Conservation (phyloP, 2,329 filamentous ascomycete genomes). For the Claviceps sp. region DNA sequence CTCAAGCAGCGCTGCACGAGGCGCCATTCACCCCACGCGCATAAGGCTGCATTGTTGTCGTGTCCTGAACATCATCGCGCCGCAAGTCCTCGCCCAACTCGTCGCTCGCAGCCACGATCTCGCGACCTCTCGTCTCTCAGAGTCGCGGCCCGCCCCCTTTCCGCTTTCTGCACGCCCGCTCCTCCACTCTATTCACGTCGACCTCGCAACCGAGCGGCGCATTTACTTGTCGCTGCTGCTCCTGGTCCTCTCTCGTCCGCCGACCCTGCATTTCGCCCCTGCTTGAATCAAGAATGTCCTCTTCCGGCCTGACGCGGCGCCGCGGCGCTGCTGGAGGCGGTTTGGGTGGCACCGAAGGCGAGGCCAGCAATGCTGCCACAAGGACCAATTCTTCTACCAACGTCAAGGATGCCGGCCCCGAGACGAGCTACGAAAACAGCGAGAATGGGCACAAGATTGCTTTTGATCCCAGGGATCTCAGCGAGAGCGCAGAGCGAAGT, state of each 20-base stretch:
- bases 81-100: neutral
- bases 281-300: slow-evolving; percentile 16
- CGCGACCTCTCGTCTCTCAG: neutral
- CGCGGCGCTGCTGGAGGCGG: slow-evolving; percentile 55
- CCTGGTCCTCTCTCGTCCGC: neutral
- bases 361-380: slow-evolving; percentile 42
- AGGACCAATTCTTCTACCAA: slow-evolving; percentile 43
- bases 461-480: slow-evolving; percentile 93
- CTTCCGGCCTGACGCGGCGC: slow-evolving; percentile 48
- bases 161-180: neutral
- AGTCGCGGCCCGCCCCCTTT: slow-evolving; percentile 3
- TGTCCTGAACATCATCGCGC: neutral
- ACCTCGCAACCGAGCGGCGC: slow-evolving; percentile 5
- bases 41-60: too few relatives aligned
- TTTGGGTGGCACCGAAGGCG: slow-evolving; percentile 42
- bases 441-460: slow-evolving; percentile 99
- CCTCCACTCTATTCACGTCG: neutral
- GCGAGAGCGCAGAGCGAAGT: slow-evolving; percentile 86
- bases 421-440: slow-evolving; percentile 79
- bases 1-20: too few relatives aligned
- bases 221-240: slow-evolving; percentile 4
- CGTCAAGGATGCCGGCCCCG: slow-evolving; percentile 41
- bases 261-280: neutral
- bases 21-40: too few relatives aligned
- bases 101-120: neutral